Evolutionary conservation across 1,139 yeast genomes (phyloP).

Genomic region (Pichia sp.): DNA sequence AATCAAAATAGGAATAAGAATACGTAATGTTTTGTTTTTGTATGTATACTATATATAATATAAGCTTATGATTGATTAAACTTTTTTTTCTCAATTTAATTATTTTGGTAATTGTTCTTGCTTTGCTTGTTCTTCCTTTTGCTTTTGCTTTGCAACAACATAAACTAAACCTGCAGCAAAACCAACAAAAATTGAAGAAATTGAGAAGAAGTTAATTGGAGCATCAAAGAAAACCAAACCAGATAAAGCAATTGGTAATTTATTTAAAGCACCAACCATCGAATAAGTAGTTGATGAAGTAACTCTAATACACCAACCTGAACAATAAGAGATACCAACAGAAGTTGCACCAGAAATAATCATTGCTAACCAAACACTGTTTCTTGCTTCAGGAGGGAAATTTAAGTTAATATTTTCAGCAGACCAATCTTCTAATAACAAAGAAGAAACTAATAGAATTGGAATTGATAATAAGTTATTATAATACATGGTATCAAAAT

Average conservation of each 20-base stretch:
- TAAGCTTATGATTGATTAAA: not conserved
- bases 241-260: constrained; percentile 92
- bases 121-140: constrained; percentile 77
- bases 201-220: constrained; percentile 88
- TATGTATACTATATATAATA: no score
- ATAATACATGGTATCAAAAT: constrained; percentile 97
- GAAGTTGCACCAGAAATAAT: constrained; percentile 87
- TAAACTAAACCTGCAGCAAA: constrained; percentile 92
- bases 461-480: constrained; percentile 92
- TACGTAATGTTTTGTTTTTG: not conserved
- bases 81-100: not conserved
- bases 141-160: constrained; percentile 85
- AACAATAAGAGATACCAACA: constrained; percentile 94
- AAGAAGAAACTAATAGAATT: constrained; percentile 66
- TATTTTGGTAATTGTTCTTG: constrained; percentile 39
- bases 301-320: constrained; percentile 99
- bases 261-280: constrained; percentile 98
- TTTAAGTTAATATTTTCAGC: constrained; percentile 63
- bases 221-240: constrained; percentile 93
- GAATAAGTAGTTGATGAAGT: constrained; percentile 97
- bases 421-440: constrained; percentile 89
- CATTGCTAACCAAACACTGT: constrained; percentile 72
- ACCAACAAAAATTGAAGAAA: constrained; percentile 84
- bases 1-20: not conserved
- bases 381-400: constrained; percentile 69